Evolutionary conservation across 2,329 filamentous ascomycete species (phyloP).

Genomic region (Gremmenia infestans): DNA sequence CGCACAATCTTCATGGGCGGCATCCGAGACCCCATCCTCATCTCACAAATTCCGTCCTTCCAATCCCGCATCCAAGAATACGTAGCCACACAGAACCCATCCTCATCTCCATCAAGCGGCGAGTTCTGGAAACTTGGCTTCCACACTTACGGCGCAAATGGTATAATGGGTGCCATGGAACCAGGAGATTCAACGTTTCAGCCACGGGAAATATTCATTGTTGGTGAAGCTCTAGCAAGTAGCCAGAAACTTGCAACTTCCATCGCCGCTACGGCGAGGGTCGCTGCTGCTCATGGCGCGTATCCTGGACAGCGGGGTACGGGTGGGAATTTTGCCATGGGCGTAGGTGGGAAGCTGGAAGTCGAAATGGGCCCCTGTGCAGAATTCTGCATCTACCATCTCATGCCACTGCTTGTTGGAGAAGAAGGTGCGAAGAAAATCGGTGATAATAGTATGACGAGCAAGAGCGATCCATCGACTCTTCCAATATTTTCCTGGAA

Average conservation of each 20-base stretch:
- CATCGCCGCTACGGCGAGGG: conserved; percentile 38
- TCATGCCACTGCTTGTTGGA: conserved; percentile 27
- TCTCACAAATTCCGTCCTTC: conserved; percentile 36
- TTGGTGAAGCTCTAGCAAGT: conserved; percentile 42
- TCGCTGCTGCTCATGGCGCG: conserved; percentile 40
- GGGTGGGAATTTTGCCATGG: conserved; percentile 45
- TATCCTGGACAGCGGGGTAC: conserved; percentile 49
- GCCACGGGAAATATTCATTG: conserved; percentile 40
- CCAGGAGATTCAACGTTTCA: conserved; percentile 10
- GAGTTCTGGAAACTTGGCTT: conserved; percentile 37
- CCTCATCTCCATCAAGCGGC: conserved; percentile 8
- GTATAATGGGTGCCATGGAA: conserved; percentile 32
- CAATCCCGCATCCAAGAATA: conserved; percentile 32
- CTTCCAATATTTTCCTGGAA: neutral
- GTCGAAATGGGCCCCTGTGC: conserved; percentile 37
- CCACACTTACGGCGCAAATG: conserved; percentile 42
- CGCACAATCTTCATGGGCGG: conserved; percentile 43
- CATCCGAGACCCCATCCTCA: conserved; percentile 43
- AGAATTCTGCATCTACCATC: conserved; percentile 41
- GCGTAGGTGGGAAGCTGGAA: conserved; percentile 35
- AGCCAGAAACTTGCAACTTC: conserved; percentile 42
- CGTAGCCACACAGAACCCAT: conserved; percentile 14
- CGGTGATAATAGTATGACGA: neutral
- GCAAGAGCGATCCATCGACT: neutral
- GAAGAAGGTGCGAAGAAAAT: neutral